A percentile compares a stretch with the other conserved stretches of the same genome.
These are phyloP conservation scores for Ensete glaucum DNA, from an alignment of 176 grass and related monocot genomes.

Conservation along the genomic window DNA sequence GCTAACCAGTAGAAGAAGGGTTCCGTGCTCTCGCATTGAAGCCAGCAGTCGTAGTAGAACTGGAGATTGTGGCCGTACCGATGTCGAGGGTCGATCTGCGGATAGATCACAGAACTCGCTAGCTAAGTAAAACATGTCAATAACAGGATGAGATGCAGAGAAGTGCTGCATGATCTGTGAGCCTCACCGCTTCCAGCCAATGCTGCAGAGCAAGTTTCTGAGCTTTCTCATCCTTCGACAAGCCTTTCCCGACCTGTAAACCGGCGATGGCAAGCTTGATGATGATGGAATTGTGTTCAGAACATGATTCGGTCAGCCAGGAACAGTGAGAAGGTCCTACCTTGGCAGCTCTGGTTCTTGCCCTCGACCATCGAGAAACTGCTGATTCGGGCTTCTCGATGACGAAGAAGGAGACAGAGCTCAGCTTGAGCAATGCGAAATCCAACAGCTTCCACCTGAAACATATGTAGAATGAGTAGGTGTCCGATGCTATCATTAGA, in stretches of 20 bases:
- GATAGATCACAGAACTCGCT: slow-evolving; percentile 10
- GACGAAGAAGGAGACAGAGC: slow-evolving; percentile 76
- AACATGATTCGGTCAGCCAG: neutral
- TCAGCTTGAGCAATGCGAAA: slow-evolving; percentile 70
- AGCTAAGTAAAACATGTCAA: slow-evolving; percentile 1
- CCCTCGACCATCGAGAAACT: slow-evolving; percentile 74
- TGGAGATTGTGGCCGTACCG: slow-evolving; percentile 93
- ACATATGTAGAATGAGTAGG: neutral
- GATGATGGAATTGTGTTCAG: slow-evolving; percentile 10
- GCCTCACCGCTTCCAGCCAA: slow-evolving; percentile 84
- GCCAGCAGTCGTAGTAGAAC: slow-evolving; percentile 79
- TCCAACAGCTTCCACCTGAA: slow-evolving; percentile 87
- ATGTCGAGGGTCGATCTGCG: slow-evolving; percentile 84
- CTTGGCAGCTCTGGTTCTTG: slow-evolving; percentile 71
- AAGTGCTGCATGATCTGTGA: neutral
- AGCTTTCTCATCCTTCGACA: slow-evolving; percentile 86
- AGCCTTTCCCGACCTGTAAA: slow-evolving; percentile 76
- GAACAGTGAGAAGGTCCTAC: slow-evolving; percentile 19
- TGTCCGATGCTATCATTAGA: slow-evolving; percentile 8
- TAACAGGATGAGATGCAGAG: neutral
- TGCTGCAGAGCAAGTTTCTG: slow-evolving; percentile 91
- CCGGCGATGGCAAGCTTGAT: neutral
- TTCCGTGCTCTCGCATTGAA: slow-evolving; percentile 65
- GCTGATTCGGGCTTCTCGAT: slow-evolving; percentile 59
- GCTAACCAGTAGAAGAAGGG: slow-evolving; percentile 95